Conservation (phyloP, 768 basidiomycete species). For the Rhizopogon vinicolor region DNA sequence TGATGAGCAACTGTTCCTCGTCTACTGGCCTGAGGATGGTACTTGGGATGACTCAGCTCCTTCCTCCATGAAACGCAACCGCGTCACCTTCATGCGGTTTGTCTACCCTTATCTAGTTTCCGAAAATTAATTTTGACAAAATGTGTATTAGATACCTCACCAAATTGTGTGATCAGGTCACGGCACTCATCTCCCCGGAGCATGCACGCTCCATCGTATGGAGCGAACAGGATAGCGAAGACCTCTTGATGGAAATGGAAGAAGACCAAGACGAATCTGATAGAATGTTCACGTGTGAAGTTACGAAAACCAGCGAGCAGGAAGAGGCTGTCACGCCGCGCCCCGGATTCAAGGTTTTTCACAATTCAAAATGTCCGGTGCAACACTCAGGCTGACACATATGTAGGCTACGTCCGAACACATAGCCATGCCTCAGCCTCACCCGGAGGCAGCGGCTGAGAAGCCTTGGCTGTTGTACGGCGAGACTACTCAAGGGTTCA, state of each 20-base stretch:
- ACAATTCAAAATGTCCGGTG: neutral
- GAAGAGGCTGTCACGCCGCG: slow-evolving; percentile 43
- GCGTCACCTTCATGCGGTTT: slow-evolving; percentile 60
- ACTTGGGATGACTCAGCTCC: slow-evolving; percentile 52
- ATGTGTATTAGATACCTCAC: slow-evolving; percentile 44
- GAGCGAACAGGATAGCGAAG: slow-evolving; percentile 26
- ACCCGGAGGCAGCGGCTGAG: slow-evolving; percentile 4
- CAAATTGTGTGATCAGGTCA: slow-evolving; percentile 52
- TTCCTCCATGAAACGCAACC: slow-evolving; percentile 43
- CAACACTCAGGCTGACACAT: neutral
- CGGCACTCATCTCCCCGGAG: slow-evolving; percentile 45
- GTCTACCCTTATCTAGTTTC: neutral
- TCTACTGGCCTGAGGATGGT: slow-evolving; percentile 60
- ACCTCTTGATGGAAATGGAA: slow-evolving; percentile 18
- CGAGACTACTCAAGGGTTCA: slow-evolving; percentile 37
- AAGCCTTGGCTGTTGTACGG: slow-evolving; percentile 32
- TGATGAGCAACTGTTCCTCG: slow-evolving; percentile 33
- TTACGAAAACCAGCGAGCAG: slow-evolving; percentile 49
- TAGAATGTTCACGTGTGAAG: slow-evolving; percentile 49
- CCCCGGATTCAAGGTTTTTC: slow-evolving; percentile 41
- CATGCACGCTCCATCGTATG: slow-evolving; percentile 43
- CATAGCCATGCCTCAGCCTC: slow-evolving; percentile 8
- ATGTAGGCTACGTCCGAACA: slow-evolving; percentile 9
- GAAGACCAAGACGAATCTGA: slow-evolving; percentile 38
- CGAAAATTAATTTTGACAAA: neutral